phyloP scores from a whole-genome alignment of 2,329 filamentous ascomycete species.

The Pseudocercospora macadamiae region DNA sequence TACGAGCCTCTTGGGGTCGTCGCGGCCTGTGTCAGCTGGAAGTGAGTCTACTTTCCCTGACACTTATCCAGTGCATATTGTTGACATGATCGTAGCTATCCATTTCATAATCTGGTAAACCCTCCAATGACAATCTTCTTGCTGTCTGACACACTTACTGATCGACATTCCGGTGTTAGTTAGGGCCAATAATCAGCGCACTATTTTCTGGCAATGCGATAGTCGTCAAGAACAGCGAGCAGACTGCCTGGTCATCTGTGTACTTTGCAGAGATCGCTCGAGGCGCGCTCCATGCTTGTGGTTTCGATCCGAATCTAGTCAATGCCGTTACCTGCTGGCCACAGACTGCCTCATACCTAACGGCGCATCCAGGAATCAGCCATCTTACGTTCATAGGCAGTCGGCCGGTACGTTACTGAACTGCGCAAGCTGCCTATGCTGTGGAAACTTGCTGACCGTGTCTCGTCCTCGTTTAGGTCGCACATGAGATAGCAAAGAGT shows the following conservation, averaged over 20 bases:
- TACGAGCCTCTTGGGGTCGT: constrained; percentile 95
- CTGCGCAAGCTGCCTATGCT: background rate
- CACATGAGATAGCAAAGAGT: constrained; percentile 82
- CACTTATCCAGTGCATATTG: background rate
- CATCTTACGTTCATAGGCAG: constrained; percentile 98
- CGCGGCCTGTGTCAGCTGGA: constrained; percentile 92
- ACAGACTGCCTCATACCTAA: constrained; percentile 75
- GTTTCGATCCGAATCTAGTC: constrained; percentile 78
- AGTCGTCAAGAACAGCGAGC: constrained; percentile 91
- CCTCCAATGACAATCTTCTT: background rate
- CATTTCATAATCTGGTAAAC: constrained; percentile 93
- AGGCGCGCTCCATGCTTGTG: constrained; percentile 78
- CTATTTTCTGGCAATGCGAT: constrained; percentile 91
- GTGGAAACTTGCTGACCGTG: background rate
- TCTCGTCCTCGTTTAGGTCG: constrained; percentile 50
- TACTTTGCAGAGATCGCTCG: constrained; percentile 82
- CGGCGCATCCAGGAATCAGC: constrained; percentile 78
- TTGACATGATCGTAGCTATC: constrained; percentile 28
- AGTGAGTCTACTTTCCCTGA: constrained; percentile 60
- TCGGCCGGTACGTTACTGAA: constrained; percentile 59
- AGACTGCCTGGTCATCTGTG: constrained; percentile 82
- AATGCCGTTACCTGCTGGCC: constrained; percentile 90
- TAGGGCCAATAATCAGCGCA: constrained; percentile 86
- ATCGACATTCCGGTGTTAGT: no score
- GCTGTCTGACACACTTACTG: background rate